Conservation (phyloP, 2,329 filamentous ascomycete genomes). For the Stemphylium beticola region DNA sequence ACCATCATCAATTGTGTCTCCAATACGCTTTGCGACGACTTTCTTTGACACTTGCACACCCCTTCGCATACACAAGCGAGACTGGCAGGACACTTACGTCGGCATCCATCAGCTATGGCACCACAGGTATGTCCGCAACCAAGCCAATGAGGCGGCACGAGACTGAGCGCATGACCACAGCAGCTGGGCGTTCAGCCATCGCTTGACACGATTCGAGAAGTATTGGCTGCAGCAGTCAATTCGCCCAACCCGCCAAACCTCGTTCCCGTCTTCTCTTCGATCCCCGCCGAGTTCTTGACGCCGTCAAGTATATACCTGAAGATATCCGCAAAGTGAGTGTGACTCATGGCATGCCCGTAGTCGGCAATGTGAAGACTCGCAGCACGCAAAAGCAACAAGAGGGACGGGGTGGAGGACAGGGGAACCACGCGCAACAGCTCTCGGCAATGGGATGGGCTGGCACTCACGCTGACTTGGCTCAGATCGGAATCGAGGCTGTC, state of each 20-base stretch:
- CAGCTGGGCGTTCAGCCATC: conserved; percentile 63
- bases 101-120: conserved; percentile 23
- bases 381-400: not conserved
- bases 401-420: not conserved
- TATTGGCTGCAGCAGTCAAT: conserved; percentile 59
- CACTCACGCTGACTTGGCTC: conserved; percentile 17
- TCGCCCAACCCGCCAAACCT: conserved; percentile 72
- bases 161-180: conserved; percentile 41
- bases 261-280: conserved; percentile 81
- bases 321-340: conserved; percentile 72
- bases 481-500: conserved; percentile 75
- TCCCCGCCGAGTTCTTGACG: conserved; percentile 90
- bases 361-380: not conserved
- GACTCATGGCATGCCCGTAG: conserved; percentile 30
- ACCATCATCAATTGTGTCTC: conserved; percentile 18
- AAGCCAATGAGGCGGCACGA: conserved; percentile 7
- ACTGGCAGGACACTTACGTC: conserved; percentile 5
- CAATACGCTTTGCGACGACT: conserved; percentile 18
- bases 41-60: not conserved
- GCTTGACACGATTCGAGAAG: conserved; percentile 63
- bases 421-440: not conserved
- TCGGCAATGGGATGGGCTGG: not conserved
- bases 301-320: conserved; percentile 96
- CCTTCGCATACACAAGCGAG: not conserved
- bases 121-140: conserved; percentile 29